Evolutionary conservation across 208 protist species (phyloP), one percentile per base, ranked within the genome.

Genomic region (Acanthamoeba polyphaga): DNA sequence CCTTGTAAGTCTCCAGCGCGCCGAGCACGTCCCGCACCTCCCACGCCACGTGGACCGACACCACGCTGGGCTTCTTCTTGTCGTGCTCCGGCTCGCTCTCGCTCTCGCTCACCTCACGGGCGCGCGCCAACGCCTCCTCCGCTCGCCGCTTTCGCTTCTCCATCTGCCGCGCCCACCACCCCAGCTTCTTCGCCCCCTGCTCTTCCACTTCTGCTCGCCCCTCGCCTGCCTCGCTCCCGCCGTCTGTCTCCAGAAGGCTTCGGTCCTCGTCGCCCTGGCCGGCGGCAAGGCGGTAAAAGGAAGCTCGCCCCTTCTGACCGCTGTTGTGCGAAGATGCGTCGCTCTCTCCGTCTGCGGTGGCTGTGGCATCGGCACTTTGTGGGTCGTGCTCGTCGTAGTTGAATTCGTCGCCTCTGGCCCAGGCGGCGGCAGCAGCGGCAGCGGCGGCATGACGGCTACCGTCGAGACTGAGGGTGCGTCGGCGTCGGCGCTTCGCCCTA

Each of bases 1-100:
- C 89, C 38, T 80, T 74, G 68, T 94, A 94, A 0, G 66, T 53
- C 89, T 94, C 89, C 22, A 94, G 24, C 43, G 62, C 89, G 27
- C 9, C 29, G 13, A 94, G 38, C 29, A 94, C 43, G 22, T 94
- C 68, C 7, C 66, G 46, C 51, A 94, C 51, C 38, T 94, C 89
- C 46, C 51, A 80, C 17, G 68, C 66, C 58, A 94, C 38, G 49
- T 94, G 89, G 24, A 94, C 89, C 3, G 89, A 82, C 17, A 94
- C 89, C 58, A 94, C 89, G 32, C 9, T 19, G 9, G 64, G 38
- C 43, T 91, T 91, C 32, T 91, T 43, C 29, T 91, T 70, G 24
- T 68, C 43, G n/a, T 32, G n/a, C 7, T 80, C 89, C 3, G 19
- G 24, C 32, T 94, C 53, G 70, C 89, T 94, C 29, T 32, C 53